phyloP scores from a whole-genome alignment of 2,329 filamentous ascomycete species.

The Xylaria sp. region DNA sequence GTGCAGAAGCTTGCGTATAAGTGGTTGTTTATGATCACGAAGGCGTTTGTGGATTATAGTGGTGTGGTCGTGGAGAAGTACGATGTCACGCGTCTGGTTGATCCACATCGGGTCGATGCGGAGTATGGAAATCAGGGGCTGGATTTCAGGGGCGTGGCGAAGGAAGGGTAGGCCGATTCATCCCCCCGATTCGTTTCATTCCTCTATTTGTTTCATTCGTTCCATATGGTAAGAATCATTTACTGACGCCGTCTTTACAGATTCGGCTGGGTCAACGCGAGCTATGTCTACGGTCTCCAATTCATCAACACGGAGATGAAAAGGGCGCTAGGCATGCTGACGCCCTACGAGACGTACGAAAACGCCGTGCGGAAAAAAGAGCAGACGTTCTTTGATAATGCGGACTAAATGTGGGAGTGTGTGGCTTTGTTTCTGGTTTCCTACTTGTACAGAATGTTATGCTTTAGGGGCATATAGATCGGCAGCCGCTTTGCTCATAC shows the following conservation, averaged over 20 bases:
- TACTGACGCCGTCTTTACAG: constrained; percentile 42
- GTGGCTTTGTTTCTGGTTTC: too few species aligned
- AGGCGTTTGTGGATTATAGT: constrained; percentile 97
- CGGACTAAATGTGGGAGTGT: constrained; percentile 20
- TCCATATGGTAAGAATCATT: too few species aligned
- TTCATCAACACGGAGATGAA: constrained; percentile 86
- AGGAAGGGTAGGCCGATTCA: constrained; percentile 72
- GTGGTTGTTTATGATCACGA: constrained; percentile 98
- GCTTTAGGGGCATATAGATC: too few species aligned
- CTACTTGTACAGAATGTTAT: too few species aligned
- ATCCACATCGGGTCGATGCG: constrained; percentile 89
- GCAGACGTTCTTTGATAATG: constrained; percentile 42
- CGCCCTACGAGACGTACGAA: constrained; percentile 76
- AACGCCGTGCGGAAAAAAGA: constrained; percentile 57
- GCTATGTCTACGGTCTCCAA: constrained; percentile 88
- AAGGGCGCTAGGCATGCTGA: constrained; percentile 81
- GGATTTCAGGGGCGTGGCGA: constrained; percentile 92
- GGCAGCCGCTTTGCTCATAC: too few species aligned
- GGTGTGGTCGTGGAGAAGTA: constrained; percentile 99
- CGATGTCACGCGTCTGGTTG: constrained; percentile 83
- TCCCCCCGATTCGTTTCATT: neutral
- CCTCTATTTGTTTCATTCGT: neutral
- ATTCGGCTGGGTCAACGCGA: constrained; percentile 98
- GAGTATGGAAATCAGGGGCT: constrained; percentile 97
- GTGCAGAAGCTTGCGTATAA: constrained; percentile 88